Evolutionary conservation across 164 flowering plant genomes (phyloP).

Genomic region (Umbilicus rupestris): DNA sequence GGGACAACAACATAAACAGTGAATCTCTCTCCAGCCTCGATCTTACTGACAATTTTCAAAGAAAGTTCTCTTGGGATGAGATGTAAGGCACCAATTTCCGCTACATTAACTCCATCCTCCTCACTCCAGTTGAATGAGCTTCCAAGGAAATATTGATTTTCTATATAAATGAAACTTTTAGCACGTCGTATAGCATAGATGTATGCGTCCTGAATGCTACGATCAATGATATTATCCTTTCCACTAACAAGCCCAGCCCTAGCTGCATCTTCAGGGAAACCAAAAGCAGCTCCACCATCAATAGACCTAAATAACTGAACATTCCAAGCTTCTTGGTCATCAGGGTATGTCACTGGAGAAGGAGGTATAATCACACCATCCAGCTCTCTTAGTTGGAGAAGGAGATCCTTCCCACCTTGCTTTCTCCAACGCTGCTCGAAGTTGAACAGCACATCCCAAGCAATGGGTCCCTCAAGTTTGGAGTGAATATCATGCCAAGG

Average conservation of each 20-base stretch:
- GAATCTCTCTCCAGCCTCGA: slow-evolving; percentile 57
- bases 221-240: slow-evolving; percentile 59
- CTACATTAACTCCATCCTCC: slow-evolving; percentile 32
- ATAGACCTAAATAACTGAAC: slow-evolving; percentile 59
- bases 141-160: slow-evolving; percentile 65
- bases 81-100: slow-evolving; percentile 51
- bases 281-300: slow-evolving; percentile 63
- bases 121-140: slow-evolving; percentile 45
- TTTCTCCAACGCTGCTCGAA: slow-evolving; percentile 65
- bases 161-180: slow-evolving; percentile 51
- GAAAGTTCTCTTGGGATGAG: slow-evolving; percentile 57
- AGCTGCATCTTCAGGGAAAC: slow-evolving; percentile 65
- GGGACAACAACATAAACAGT: slow-evolving; percentile 59
- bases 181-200: slow-evolving; percentile 64
- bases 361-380: slow-evolving; percentile 46
- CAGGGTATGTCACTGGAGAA: slow-evolving; percentile 46
- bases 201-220: slow-evolving; percentile 70
- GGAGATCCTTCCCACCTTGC: slow-evolving; percentile 57
- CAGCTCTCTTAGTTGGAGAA: slow-evolving; percentile 46
- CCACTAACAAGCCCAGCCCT: slow-evolving; percentile 71
- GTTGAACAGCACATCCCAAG: slow-evolving; percentile 61
- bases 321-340: slow-evolving; percentile 60
- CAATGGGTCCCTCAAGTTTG: slow-evolving; percentile 57
- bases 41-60: slow-evolving; percentile 51
- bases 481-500: slow-evolving; percentile 73